Base-by-base conservation (phyloP, 352 stramenopile species). In the Pythium apleroticum region DNA sequence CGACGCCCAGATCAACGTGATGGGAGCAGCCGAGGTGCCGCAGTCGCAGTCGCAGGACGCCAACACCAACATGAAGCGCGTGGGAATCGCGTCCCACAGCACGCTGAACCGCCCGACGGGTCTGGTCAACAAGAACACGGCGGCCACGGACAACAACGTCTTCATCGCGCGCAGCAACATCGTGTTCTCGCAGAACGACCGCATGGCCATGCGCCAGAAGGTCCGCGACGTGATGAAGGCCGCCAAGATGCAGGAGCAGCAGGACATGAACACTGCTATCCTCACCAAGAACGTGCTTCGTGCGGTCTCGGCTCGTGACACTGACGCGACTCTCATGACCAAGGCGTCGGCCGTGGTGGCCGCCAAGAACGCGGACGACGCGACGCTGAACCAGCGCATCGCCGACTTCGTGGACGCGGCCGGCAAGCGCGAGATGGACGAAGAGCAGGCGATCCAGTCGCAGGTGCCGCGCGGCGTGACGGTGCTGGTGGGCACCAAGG, bases 121-220 rank as follows among this genome's bases (percentile, higher is more conserved):
- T 1, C 54, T 79, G 57, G 20, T 79, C 41, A 79, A 79, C 69
- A 79, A 79, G 69, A 79, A 79, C 65, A 73, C 65, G 52, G 20
- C 75, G 28, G 69, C 69, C n/a, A 69, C 46, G 33, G 60, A 75
- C 69, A 79, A 79, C 63, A 79, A 79, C 60, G 31, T 76, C 25
- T 70, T 73, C n/a, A 52, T 79, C 33, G 30, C 72, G 7, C 59
- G 61, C 24, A 76, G 65, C 60, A 79, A 79, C 57, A n/a, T 79
- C 7, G 14, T 76, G 4, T 66, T 73, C 28, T 66, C 62, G 37
- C 69, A 76, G 60, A 76, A 72, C 60, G 72, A 79, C 61, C 63
- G 63, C n/a, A 22, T 79, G 39, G 63, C 52, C 35, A 20, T 78
- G 50, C 45, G 43, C 11, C 33, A 57, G 22, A 68, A 78, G 50